Base-by-base conservation (phyloP, 139 green algal genomes). In the Trebouxia sp. region DNA sequence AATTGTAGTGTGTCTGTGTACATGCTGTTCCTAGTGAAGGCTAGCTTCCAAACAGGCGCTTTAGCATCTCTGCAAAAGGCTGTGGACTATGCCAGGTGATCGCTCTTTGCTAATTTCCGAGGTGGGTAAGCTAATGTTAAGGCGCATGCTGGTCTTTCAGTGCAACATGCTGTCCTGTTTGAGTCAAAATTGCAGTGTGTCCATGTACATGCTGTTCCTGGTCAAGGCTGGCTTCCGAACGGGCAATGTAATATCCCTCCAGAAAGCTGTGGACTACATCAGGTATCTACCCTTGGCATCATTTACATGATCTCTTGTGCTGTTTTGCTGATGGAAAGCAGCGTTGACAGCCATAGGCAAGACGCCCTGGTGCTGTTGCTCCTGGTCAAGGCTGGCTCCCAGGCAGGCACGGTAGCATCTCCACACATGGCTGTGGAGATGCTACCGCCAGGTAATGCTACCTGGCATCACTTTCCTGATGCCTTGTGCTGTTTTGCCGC, bases 201-300 rank as follows among this genome's bases (percentile, higher is more conserved):
- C n/a, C n/a, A n/a, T n/a, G n/a, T n/a, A n/a, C n/a, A n/a, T 79
- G 74, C 47, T 79, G 47, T 45, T 79, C n/a, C 47, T 65, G 42
- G 45, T 65, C 28, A 79, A 79, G 45, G 47, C 74, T 20, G 32
- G 42, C n/a, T 32, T 67, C 0, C 30, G 43, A 7, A 65, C 32
- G 6, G 74, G 74, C 28, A 43, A n/a, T 12, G 7, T 45, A 32
- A 14, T 32, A 17, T 51, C 69, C 3, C 15, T 79, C 9, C 45
- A 79, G 30, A 28, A 10, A 6, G 74, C 74, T n/a, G 17, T 79
- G 10, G 15, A 22, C 9, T 15, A 65, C 12, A 47, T 47, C 47
- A 79, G 74, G 74, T 79, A n/a, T n/a, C 45, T 30, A 79, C n/a
- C n/a, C n/a, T n/a, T n/a, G n/a, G n/a, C n/a, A n/a, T n/a, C n/a